Evolutionary conservation across 192 early-diverging fungal genomes (phyloP).

Genomic region (Coemansia erecta): DNA sequence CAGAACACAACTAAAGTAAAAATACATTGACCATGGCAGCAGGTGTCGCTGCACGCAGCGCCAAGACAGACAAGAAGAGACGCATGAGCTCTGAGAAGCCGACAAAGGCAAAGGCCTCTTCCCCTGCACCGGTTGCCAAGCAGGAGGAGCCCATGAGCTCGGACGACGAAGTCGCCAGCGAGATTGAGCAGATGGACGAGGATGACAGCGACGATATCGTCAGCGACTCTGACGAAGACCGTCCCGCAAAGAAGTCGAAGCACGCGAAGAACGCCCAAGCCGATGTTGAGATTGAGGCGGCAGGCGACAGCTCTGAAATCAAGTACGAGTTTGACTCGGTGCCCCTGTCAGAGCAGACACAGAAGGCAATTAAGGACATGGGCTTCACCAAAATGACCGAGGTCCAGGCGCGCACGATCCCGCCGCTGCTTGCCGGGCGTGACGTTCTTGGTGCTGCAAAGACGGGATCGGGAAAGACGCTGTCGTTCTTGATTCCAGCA

Average conservation of each 20-base stretch:
- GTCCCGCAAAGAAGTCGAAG: conserved; percentile 9
- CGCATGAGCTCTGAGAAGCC: conserved; percentile 8
- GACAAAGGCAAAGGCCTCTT: neutral
- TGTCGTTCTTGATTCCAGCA: conserved; percentile 94
- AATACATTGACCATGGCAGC: conserved; percentile 8
- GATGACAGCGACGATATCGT: conserved; percentile 15
- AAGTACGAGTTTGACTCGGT: conserved; percentile 71
- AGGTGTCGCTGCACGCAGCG: conserved; percentile 2
- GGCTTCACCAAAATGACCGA: conserved; percentile 95
- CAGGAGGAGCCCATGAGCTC: neutral
- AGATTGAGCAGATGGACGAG: conserved; percentile 7
- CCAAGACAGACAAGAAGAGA: conserved; percentile 16
- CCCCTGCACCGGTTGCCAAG: neutral
- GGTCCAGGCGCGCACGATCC: conserved; percentile 94
- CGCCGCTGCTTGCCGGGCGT: conserved; percentile 90
- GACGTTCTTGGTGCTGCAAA: conserved; percentile 99
- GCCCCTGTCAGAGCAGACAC: conserved; percentile 75
- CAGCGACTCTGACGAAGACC: conserved; percentile 1
- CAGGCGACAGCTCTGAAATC: conserved; percentile 1
- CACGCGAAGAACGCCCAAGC: neutral
- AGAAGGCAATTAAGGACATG: conserved; percentile 84
- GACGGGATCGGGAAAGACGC: conserved; percentile 95
- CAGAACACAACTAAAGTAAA: conserved; percentile 4
- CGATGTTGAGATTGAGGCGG: conserved; percentile 6
- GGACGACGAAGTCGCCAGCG: neutral